Base-by-base conservation (phyloP, 345 rosid genomes). In the Litchi chinensis region DNA sequence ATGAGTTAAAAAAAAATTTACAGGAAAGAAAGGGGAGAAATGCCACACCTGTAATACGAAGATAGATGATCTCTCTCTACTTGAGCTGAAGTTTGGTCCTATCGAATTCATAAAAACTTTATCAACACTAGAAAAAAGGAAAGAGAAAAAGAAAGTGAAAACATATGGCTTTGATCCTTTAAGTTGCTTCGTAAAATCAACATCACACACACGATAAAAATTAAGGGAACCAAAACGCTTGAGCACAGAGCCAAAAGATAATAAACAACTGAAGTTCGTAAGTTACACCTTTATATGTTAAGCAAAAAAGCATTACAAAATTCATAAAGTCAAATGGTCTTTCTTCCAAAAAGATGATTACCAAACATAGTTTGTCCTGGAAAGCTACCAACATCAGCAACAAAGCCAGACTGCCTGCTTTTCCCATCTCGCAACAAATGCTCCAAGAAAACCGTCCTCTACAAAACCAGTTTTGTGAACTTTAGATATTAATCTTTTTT, bases 11-110 rank as follows among this genome's bases (percentile, higher is more conserved):
- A 40, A 40, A 43, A 7, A 24, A 62, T 46, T 43, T 22, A 52
- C 40, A 18, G 73, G 46, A 69, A 43, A 64, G 28, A 10, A 15
- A 62, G 10, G 43, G 5, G 79, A 71, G 56, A 57, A 26, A 63
- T 79, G 59, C 70, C 83, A 73, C 65, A 91, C 97, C 95, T 90
- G 89, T 76, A 88, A 84, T 18, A 79, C 60, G 79, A 93, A 88
- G 82, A 72, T 81, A 75, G 84, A 81, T 84, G 88, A 77, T 50
- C 78, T 86, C 21, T 71, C 81, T 65, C 80, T 62, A 65, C 76
- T 74, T 76, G 86, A 76, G 79, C 80, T 80, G 68, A 65, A 59
- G 54, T 41, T 74, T 52, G 70, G 67, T 57, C 87, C 92, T 88
- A 65, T 57, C 83, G 54, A 37, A 54, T 12, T 73, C 3, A 54